phyloP scores from a whole-genome alignment of 2,329 filamentous ascomycete genomes.

The Clonostachys rhizophaga region DNA sequence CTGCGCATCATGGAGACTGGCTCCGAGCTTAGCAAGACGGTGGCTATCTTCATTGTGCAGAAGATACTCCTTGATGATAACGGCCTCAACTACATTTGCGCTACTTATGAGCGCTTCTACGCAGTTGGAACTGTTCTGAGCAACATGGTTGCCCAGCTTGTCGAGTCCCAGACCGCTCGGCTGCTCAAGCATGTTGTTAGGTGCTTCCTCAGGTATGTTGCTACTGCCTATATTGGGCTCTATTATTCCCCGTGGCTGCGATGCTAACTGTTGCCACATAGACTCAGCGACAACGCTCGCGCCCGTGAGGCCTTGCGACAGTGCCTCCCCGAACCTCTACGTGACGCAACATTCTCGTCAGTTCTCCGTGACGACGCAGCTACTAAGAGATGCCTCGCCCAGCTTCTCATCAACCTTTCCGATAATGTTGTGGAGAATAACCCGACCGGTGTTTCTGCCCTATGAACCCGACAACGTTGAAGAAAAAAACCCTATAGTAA shows the following conservation, averaged over 20 bases:
- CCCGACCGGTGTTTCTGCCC: not conserved
- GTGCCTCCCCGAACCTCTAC: conserved; percentile 96
- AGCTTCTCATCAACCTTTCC: conserved; percentile 92
- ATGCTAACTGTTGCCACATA: conserved; percentile 25
- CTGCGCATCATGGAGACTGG: conserved; percentile 99
- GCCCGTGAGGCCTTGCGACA: conserved; percentile 92
- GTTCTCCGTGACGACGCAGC: conserved; percentile 95
- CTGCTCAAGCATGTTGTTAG: conserved; percentile 96
- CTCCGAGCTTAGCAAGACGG: conserved; percentile 96
- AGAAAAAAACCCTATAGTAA: too few species aligned
- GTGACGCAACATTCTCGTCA: conserved; percentile 94
- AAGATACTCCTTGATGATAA: conserved; percentile 98
- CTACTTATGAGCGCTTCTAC: conserved; percentile 97
- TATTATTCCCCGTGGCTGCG: not conserved
- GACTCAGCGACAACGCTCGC: conserved; percentile 91
- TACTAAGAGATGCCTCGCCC: conserved; percentile 95
- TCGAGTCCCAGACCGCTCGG: conserved; percentile 94
- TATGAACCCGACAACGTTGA: too few species aligned
- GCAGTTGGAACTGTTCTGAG: conserved; percentile 95
- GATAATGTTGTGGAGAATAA: conserved; percentile 67
- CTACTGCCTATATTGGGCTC: conserved; percentile 18
- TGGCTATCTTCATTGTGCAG: conserved; percentile 98
- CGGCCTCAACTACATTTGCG: conserved; percentile 95
- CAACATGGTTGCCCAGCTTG: conserved; percentile 97
- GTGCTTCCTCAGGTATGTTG: conserved; percentile 79